Evolutionary conservation across 2,329 filamentous ascomycete genomes (phyloP), one percentile per base, ranked within the genome.

Genomic region (Sporothrix dimorphospora): DNA sequence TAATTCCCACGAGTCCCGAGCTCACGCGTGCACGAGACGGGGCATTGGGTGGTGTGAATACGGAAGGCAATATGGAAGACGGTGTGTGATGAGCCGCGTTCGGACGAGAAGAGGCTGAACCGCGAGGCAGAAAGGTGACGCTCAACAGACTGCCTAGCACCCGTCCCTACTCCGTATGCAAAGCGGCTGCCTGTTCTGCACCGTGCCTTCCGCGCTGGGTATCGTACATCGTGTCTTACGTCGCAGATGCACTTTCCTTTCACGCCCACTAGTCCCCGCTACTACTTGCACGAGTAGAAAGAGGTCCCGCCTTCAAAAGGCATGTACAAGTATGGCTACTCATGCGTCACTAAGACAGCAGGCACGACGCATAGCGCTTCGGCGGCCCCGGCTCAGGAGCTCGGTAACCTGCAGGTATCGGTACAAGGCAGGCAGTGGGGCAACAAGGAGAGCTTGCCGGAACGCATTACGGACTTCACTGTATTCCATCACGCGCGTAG

Each of bases 291-390:
- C n/a, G n/a, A n/a, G n/a, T n/a, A 11, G 21, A 53, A 24, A 30
- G 27, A 55, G 51, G 12, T 47, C 42, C 19, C 16, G 4, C 49
- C 30, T 11, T 61, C 16, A 14, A 61, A 4, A 3, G 16, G 19
- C 57, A 30, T 34, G 53, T 27, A 24, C 57, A 30, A 19, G 53
- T 27, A 24, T 24, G 6, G 38, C 9, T 14, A 2, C 9, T 47
- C 21, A 3, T 21, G 8, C 34, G 5, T 45, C 66, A 53, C 66
- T 55, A 6, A 42, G n/a, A 53, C n/a, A 21, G 21, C 27, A 45
- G 30, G 66, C 51, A 42, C 34, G 49, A 42, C 19, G 65, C 47
- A 57, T 42, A 49, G 66, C 66, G 38, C 65, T 68, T 68, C 38
- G 34, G n/a, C 3, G 47, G n/a, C 47, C 21, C 61, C 40, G 30